Base-by-base conservation (phyloP, 345 rosid genomes). In the Populus deltoides region DNA sequence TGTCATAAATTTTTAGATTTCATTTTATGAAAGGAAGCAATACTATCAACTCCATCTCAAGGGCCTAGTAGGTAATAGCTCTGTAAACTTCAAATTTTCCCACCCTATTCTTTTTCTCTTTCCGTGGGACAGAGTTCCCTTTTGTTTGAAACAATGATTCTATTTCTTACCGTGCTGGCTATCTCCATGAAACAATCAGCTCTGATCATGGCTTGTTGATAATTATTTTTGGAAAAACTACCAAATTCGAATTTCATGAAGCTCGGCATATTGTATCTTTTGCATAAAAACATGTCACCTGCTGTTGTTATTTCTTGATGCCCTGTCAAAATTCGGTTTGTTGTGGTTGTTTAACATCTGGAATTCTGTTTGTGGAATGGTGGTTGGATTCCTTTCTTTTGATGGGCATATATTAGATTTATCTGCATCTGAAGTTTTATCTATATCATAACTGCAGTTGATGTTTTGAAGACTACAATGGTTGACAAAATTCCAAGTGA, bases 401-500 rank as follows among this genome's bases (percentile, higher is more conserved):
- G 10, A 72, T 33, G 16, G 20, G 5, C 6, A 7, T 51, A 10
- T 41, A 16, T 25, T 15, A 62, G 36, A 27, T 61, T 41, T 31
- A n/a, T 24, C 33, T 53, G 18, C 12, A 33, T 38, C 55, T 6
- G 55, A 49, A 49, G 55, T 49, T 49, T 49, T 49, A 16, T 16
- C 7, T 6, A 18, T 39, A 2, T 66, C 25, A 66, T 53, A 22
- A 67, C 31, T 74, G 77, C 78, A 93, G 99, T 84, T 72, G 97
- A 94, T 79, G 83, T 90, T 68, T 86, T 96, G 67, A 94, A 96
- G 86, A 81, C 89, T 24, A 88, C 92, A 33, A 57, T 80, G 3
- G 92, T 90, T 20, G 97, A 94, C 87, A 92, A 94, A 84, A 88
- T 97, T 57, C 99, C 99, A 22, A 89, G 79, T 77, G 99, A 92